Evolutionary conservation across 306 rosid genomes (phyloP), one percentile per base, ranked within the genome.

Genomic region (Begonia masoniana): DNA sequence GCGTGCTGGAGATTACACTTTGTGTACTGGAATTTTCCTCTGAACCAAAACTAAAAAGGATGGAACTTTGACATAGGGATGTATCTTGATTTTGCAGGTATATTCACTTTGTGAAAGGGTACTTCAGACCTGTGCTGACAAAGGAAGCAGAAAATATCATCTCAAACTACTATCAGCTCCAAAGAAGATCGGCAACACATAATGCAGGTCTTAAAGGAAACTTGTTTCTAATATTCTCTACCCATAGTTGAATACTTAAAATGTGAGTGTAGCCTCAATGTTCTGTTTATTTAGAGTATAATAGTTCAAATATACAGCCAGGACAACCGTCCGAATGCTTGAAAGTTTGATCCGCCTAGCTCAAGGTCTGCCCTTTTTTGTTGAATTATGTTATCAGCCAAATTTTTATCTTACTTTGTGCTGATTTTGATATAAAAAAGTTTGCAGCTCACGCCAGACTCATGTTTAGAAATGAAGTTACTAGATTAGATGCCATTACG

Each of bases 391-490:
- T 52, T 17, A 23, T 24, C 41, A 12, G 23, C 15, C 42, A 41
- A 10, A 15, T 61, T 8, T 61, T 39, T 51, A 13, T 16, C 10
- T n/a, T n/a, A n/a, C n/a, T 26, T 10, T 45, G 19, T 52, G 13
- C 26, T 42, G 17, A 6, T 36, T 36, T 61, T 61, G 50, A 13
- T 43, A 35, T 10, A 4, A 24, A 21, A 56, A 15, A 61, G 9
- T 2, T 23, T 62, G 60, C 78, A 89, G 97, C 94, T 48, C 97
- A 89, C 70, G 97, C 97, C 61, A 79, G 94, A 63, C 60, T 85
- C 50, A 85, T 89, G 97, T 89, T 85, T 88, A 83, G 97, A 69
- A 85, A 85, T 71, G 91, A 85, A 82, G 97, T 89, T 57, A 89
- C 91, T 13, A 68, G 72, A 52, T 68, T 80, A 62, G 97, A 89